Conservation (phyloP, 2,329 filamentous ascomycete genomes). For the Pyricularia grisea region DNA sequence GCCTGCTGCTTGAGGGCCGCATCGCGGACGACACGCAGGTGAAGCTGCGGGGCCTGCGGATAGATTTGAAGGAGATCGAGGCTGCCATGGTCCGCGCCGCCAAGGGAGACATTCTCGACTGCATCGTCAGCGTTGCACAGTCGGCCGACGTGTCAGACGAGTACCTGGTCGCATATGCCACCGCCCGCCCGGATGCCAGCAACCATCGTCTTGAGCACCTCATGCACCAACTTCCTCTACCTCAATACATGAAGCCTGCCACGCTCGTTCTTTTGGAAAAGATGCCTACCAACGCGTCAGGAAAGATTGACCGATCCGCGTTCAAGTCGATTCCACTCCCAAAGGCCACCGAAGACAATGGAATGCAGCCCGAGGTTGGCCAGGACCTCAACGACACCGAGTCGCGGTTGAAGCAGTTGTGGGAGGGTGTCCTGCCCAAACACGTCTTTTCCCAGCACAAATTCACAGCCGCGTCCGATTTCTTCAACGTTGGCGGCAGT, state of each 20-base stretch:
- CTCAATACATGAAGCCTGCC: neutral
- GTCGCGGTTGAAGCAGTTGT: neutral
- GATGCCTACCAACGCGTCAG: neutral
- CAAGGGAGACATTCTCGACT: neutral
- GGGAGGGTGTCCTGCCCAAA: neutral
- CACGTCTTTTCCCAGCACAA: neutral
- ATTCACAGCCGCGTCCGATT: constrained; percentile 19
- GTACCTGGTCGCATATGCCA: neutral
- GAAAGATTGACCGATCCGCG: neutral
- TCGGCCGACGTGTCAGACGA: neutral
- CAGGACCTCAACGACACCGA: neutral
- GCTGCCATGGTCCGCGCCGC: neutral
- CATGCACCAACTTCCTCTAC: neutral
- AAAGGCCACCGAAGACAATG: neutral
- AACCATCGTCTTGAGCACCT: neutral
- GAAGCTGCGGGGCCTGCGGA: constrained; percentile 24
- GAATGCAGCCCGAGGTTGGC: neutral
- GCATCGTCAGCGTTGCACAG: neutral
- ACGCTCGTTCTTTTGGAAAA: neutral
- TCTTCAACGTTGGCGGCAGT: constrained; percentile 16
- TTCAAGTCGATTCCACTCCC: neutral
- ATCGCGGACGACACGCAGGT: constrained; percentile 31
- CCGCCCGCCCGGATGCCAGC: neutral
- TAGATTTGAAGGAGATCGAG: neutral
- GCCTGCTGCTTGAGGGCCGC: constrained; percentile 24